A percentile compares a stretch with the other conserved stretches of the same genome.
Evolutionary conservation across 306 rosid genomes (phyloP).

Genomic region (Rosa rugosa): DNA sequence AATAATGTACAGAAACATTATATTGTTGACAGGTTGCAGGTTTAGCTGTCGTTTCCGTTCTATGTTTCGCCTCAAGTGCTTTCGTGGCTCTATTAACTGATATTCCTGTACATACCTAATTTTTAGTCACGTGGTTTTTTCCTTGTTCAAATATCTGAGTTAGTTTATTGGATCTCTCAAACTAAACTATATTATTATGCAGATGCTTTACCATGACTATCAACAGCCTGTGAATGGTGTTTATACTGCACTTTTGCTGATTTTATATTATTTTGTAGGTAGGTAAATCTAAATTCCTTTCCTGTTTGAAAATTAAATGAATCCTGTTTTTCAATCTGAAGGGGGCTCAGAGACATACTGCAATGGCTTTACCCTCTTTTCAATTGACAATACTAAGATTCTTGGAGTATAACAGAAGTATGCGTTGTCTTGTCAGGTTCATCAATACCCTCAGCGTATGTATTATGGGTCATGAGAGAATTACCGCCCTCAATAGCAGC

Average conservation of each 20-base stretch:
- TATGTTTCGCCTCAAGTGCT: constrained; percentile 83
- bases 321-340: neutral
- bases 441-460: constrained; percentile 72
- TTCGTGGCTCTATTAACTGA: constrained; percentile 72
- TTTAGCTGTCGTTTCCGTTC: constrained; percentile 70
- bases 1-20: constrained; percentile 20
- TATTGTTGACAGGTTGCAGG: constrained; percentile 76
- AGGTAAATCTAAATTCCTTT: constrained; percentile 29
- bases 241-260: constrained; percentile 52
- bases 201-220: constrained; percentile 71
- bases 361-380: neutral
- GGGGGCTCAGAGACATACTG: neutral
- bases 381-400: constrained; percentile 8
- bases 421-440: constrained; percentile 57
- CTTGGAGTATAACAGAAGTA: constrained; percentile 25
- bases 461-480: constrained; percentile 90
- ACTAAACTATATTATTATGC: constrained; percentile 38
- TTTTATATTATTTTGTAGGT: constrained; percentile 84
- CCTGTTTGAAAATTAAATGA: neutral
- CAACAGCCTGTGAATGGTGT: constrained; percentile 41
- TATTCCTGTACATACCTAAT: constrained; percentile 62
- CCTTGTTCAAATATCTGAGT: constrained; percentile 10
- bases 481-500: constrained; percentile 52
- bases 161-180: constrained; percentile 23
- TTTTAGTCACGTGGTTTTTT: constrained; percentile 17